Percentiles rank a stretch among this genome's conserved stretches.
Conservation (phyloP, 805 yeast species). For the Scheffersomyces ergatensis region DNA sequence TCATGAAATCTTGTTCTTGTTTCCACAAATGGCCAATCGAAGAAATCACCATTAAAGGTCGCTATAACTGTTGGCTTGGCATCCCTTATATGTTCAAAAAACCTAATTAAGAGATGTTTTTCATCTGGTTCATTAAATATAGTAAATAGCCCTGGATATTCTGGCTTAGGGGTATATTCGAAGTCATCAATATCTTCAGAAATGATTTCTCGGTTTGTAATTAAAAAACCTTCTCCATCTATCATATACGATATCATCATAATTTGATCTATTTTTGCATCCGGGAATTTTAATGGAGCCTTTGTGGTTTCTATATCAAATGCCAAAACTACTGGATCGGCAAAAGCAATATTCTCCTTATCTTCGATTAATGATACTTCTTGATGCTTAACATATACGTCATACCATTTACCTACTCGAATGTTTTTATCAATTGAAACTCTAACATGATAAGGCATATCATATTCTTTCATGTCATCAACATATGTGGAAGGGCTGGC, state of each 20-base stretch:
- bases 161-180: conserved; percentile 97
- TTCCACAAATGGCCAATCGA: conserved; percentile 99
- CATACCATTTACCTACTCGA: conserved; percentile 96
- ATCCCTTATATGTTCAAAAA: conserved; percentile 89
- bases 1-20: conserved; percentile 83
- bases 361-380: conserved; percentile 55
- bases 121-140: conserved; percentile 90
- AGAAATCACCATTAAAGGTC: conserved; percentile 96
- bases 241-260: conserved; percentile 99
- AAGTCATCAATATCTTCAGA: conserved; percentile 94
- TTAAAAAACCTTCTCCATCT: conserved; percentile 93
- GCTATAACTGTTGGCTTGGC: conserved; percentile 94
- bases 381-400: conserved; percentile 64
- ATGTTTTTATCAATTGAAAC: conserved; percentile 88
- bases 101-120: conserved; percentile 65
- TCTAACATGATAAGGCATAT: conserved; percentile 94
- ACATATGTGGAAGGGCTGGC: conserved; percentile 62
- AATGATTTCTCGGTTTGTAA: conserved; percentile 91
- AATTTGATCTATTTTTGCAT: conserved; percentile 81
- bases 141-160: conserved; percentile 85
- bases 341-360: conserved; percentile 81
- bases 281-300: conserved; percentile 95
- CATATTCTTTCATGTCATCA: conserved; percentile 86
- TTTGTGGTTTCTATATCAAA: conserved; percentile 98
- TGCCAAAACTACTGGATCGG: conserved; percentile 95